Evolutionary conservation across 2,329 filamentous ascomycete species (phyloP).

Genomic region (Penicillium rolfsii): DNA sequence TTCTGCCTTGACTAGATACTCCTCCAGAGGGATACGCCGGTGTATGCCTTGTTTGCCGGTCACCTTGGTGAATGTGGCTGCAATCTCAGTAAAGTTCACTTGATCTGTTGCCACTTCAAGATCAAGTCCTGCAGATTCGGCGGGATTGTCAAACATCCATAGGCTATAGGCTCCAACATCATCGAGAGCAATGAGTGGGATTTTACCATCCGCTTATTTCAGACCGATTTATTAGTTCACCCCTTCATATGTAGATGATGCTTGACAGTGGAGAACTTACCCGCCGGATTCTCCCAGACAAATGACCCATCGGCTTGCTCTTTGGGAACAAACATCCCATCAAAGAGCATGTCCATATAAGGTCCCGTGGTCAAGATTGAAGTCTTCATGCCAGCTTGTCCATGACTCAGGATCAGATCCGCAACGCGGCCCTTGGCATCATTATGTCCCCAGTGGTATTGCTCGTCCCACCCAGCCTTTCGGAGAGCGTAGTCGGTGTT

Average conservation of each 20-base stretch:
- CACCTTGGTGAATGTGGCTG: constrained; percentile 4
- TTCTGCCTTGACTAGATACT: no score
- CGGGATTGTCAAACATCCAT: constrained; percentile 27
- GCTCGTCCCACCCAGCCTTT: constrained; percentile 34
- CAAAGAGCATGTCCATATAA: constrained; percentile 50
- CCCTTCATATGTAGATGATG: no score
- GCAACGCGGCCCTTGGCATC: constrained; percentile 11
- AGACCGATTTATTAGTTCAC: no score
- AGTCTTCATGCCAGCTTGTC: not conserved
- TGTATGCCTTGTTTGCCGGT: not conserved
- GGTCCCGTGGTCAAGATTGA: constrained; percentile 49
- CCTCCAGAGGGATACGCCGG: no score
- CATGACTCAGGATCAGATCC: not conserved
- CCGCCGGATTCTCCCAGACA: constrained; percentile 19
- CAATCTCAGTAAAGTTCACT: constrained; percentile 2
- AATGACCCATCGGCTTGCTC: constrained; percentile 21
- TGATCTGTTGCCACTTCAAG: constrained; percentile 23
- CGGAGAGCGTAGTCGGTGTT: no score
- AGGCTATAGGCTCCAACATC: constrained; percentile 23
- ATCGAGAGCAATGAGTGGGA: constrained; percentile 23
- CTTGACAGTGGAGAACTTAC: constrained; percentile 8
- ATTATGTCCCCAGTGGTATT: constrained; percentile 2
- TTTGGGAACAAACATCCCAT: constrained; percentile 21
- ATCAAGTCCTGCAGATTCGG: constrained; percentile 17
- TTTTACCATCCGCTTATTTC: no score